phyloP scores from a whole-genome alignment of 192 early-diverging fungal species.

The Podila horticola region DNA sequence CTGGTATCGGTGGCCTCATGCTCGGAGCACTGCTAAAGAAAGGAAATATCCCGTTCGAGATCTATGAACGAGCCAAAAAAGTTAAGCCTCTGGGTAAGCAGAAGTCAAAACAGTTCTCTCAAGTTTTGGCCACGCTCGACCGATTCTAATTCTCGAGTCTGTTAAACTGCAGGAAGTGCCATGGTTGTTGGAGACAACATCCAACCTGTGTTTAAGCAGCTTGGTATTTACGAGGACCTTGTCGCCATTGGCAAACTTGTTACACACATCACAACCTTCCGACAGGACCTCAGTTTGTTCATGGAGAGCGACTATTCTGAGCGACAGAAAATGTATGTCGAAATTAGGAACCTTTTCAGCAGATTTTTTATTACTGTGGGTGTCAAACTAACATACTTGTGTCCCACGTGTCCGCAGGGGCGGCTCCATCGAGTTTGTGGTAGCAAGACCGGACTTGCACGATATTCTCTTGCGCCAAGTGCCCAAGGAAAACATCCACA shows the following conservation, averaged over 20 bases:
- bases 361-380: too few relatives aligned
- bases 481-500: too few relatives aligned
- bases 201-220: neutral
- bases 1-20: slow-evolving; percentile 1
- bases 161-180: neutral
- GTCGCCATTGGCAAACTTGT: neutral
- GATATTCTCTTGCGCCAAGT: too few relatives aligned
- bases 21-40: neutral
- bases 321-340: neutral
- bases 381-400: neutral
- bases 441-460: too few relatives aligned
- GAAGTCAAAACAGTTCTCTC: neutral
- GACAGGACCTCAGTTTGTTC: neutral
- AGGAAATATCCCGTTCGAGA: neutral
- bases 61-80: neutral
- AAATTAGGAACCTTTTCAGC: too few relatives aligned
- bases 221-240: neutral
- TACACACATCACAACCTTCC: neutral
- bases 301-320: neutral
- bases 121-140: neutral
- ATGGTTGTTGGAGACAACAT: neutral
- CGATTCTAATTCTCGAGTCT: neutral
- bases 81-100: slow-evolving; percentile 9
- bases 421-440: too few relatives aligned
- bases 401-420: neutral